Base-by-base conservation (phyloP, 2,329 filamentous ascomycete species). In the Colletotrichum incanum region DNA sequence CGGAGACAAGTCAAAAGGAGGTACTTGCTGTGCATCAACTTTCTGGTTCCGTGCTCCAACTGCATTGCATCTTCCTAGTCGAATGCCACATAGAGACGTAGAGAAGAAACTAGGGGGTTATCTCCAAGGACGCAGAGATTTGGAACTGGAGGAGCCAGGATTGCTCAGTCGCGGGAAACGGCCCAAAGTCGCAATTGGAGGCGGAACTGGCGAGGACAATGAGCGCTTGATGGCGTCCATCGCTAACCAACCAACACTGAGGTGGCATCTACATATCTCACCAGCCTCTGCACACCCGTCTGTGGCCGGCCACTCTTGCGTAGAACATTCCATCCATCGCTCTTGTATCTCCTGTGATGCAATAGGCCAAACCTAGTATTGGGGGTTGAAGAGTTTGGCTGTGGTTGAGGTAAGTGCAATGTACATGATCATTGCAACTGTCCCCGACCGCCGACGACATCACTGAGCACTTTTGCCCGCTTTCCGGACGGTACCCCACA, bases 21-120 rank as follows among this genome's bases (percentile, higher is more conserved):
- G 55, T 49, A 47, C 67, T 23, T 67, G 63, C 41, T 71, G 59
- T 37, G 18, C 45, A 47, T 60, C 67, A n/a, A 49, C 31, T 6
- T 47, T 45, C 54, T 59, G 37, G 56, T 43, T 31, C 31, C 26
- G 31, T 65, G 39, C 52, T 23, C 28, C 31, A 28, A 41, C 41
- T 41, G 58, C 47, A 39, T 34, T 49, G 47, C 26, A 6, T 26
- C 2, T 26, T 49, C n/a, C 20, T 20, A 8, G 5, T 2, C 7
- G 47, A n/a, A 52, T 52, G 26, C 49, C 49, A 3, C 23, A 18
- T 8, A 18, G 49, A 2, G 4, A 5, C 26, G 16, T 5, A 12
- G 23, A 28, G 23, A 50, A 4, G 26, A 31, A 31, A 16, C 26
- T 26, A 28, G 49, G n/a, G 5, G 12, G 45, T 6, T 6, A 26